A percentile compares a stretch with the other conserved stretches of the same genome.
Evolutionary conservation across 345 rosid genomes (phyloP).

Genomic region (Hevea brasiliensis): DNA sequence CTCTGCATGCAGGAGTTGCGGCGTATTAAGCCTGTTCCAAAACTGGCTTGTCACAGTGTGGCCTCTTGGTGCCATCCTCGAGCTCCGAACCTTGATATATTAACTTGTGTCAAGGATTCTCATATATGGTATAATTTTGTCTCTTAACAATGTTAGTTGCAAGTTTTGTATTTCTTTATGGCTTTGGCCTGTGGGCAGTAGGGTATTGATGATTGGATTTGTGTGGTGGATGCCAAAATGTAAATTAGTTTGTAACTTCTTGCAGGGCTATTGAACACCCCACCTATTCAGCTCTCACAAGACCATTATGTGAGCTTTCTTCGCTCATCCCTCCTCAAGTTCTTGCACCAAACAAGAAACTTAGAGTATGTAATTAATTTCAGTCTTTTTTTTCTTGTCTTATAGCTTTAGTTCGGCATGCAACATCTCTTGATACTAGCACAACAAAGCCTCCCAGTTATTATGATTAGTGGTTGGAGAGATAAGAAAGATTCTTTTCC

Average conservation of each 20-base stretch:
- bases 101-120: constrained; percentile 96
- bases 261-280: constrained; percentile 99
- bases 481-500: background rate
- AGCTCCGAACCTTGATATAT: constrained; percentile 96
- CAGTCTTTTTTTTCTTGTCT: constrained; percentile 10
- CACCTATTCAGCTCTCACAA: constrained; percentile 93
- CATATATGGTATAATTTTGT: constrained; percentile 70
- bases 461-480: background rate
- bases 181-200: background rate
- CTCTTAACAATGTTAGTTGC: background rate
- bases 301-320: constrained; percentile 96
- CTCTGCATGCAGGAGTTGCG: constrained; percentile 67
- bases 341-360: constrained; percentile 88
- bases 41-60: constrained; percentile 92
- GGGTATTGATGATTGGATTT: background rate
- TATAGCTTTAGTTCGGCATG: background rate
- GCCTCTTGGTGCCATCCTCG: constrained; percentile 99
- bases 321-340: constrained; percentile 88
- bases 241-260: constrained; percentile 13
- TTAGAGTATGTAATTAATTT: constrained; percentile 54
- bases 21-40: constrained; percentile 94
- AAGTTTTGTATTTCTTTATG: constrained; percentile 9
- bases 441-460: background rate
- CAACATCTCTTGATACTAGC: background rate
- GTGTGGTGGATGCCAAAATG: background rate